Evolutionary conservation across 495 filamentous ascomycete species (phyloP).

Genomic region (Achaetomiella virescens): DNA sequence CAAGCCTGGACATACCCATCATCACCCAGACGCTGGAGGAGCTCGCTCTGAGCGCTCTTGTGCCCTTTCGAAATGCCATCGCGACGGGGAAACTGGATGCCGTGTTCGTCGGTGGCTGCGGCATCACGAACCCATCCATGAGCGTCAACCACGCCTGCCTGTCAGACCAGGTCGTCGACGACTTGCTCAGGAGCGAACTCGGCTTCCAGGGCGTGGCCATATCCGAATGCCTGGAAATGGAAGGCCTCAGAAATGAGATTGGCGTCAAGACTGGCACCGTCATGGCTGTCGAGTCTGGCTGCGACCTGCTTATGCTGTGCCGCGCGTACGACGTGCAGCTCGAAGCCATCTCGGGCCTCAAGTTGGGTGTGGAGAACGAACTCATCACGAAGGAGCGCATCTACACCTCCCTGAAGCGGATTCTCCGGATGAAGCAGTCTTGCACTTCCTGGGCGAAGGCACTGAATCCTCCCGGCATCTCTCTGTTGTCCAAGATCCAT

Average conservation of each 20-base stretch:
- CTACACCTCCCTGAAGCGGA: constrained; percentile 63
- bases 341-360: constrained; percentile 78
- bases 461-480: constrained; percentile 68
- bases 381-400: constrained; percentile 73
- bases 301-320: constrained; percentile 78
- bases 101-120: constrained; percentile 89
- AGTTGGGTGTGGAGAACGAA: constrained; percentile 77
- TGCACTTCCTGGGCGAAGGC: constrained; percentile 83
- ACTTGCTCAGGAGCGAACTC: constrained; percentile 71
- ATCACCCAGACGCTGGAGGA: constrained; percentile 89
- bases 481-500: constrained; percentile 67
- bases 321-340: constrained; percentile 79
- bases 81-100: constrained; percentile 69
- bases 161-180: constrained; percentile 84
- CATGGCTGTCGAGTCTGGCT: constrained; percentile 90
- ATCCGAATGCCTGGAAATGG: constrained; percentile 93
- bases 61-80: constrained; percentile 84
- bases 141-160: constrained; percentile 90
- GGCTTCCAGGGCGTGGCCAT: constrained; percentile 87
- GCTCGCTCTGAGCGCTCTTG: constrained; percentile 72
- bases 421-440: constrained; percentile 66
- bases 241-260: constrained; percentile 82
- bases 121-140: constrained; percentile 77
- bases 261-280: constrained; percentile 88
- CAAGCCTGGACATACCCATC: constrained; percentile 77